Percentiles rank a stretch among this genome's conserved stretches.
These are phyloP conservation scores for Proliferodiscus dingleyae DNA, from an alignment of 2,329 filamentous ascomycete genomes.

Conservation along the genomic window DNA sequence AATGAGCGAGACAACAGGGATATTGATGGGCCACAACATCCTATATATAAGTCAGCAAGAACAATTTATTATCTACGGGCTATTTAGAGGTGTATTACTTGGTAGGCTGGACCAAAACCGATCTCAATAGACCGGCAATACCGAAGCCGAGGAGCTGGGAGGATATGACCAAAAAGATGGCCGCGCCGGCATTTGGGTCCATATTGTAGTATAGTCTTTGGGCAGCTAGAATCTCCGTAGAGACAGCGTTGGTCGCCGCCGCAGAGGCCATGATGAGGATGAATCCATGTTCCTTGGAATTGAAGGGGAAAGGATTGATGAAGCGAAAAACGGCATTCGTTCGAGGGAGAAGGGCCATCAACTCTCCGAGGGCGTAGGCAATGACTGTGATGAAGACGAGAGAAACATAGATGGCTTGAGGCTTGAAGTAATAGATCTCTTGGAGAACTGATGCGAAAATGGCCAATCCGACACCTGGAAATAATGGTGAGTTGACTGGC, in stretches of 20 bases:
- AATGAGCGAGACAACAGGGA: slow-evolving; percentile 34
- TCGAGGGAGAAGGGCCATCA: slow-evolving; percentile 35
- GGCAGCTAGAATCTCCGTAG: slow-evolving; percentile 40
- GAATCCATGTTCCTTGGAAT: slow-evolving; percentile 33
- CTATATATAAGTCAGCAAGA: background rate
- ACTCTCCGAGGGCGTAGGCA: slow-evolving; percentile 38
- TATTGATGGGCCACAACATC: slow-evolving; percentile 31
- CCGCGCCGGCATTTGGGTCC: slow-evolving; percentile 46
- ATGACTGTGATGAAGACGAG: slow-evolving; percentile 41
- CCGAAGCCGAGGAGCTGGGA: slow-evolving; percentile 61
- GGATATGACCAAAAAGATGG: slow-evolving; percentile 54
- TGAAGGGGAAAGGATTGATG: slow-evolving; percentile 38
- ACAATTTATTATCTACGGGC: background rate
- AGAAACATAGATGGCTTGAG: slow-evolving; percentile 39
- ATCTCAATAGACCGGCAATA: slow-evolving; percentile 52
- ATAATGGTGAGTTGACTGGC: background rate
- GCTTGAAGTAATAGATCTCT: slow-evolving; percentile 44
- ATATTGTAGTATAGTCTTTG: slow-evolving; percentile 40
- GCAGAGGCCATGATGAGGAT: slow-evolving; percentile 66
- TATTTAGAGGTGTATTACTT: slow-evolving; percentile 5
- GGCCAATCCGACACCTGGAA: slow-evolving; percentile 30
- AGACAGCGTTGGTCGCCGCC: slow-evolving; percentile 51
- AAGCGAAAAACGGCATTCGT: slow-evolving; percentile 32
- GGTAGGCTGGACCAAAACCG: slow-evolving; percentile 44
- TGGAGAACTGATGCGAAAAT: slow-evolving; percentile 35